Conservation (phyloP, 1,139 yeast genomes). For the Pichia inconspicua region DNA sequence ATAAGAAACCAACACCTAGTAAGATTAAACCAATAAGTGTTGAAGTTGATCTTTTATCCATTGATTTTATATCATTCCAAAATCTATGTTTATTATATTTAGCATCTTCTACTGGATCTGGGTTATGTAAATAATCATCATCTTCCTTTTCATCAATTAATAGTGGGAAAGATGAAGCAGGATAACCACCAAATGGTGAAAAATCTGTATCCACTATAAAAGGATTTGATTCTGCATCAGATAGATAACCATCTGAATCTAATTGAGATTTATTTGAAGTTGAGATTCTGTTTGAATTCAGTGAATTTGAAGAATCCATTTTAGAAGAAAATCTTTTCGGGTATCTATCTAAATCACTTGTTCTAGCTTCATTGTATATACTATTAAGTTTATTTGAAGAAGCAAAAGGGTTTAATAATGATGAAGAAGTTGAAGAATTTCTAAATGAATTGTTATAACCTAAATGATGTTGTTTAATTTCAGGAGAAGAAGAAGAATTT, state of each 20-base stretch:
- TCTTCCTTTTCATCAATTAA: slow-evolving; percentile 84
- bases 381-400: slow-evolving; percentile 19
- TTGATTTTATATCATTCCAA: slow-evolving; percentile 46
- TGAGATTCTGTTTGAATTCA: slow-evolving; percentile 22
- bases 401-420: slow-evolving; percentile 24
- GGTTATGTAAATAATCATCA: slow-evolving; percentile 87
- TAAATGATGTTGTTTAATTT: slow-evolving; percentile 19
- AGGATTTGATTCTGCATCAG: slow-evolving; percentile 21
- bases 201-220: slow-evolving; percentile 38
- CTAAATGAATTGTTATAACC: slow-evolving; percentile 20
- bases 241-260: slow-evolving; percentile 14
- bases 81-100: slow-evolving; percentile 61
- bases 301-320: slow-evolving; percentile 29
- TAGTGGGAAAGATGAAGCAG: slow-evolving; percentile 79
- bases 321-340: slow-evolving; percentile 29
- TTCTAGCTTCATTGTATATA: slow-evolving; percentile 5
- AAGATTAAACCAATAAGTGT: slow-evolving; percentile 52
- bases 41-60: slow-evolving; percentile 53
- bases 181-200: slow-evolving; percentile 92
- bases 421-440: slow-evolving; percentile 22
- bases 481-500: slow-evolving; percentile 11
- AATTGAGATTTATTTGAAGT: slow-evolving; percentile 11
- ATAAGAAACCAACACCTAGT: slow-evolving; percentile 53
- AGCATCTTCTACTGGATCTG: slow-evolving; percentile 86
- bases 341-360: slow-evolving; percentile 28